A percentile compares a stretch with the other conserved stretches of the same genome.
Conservation (phyloP, 345 rosid genomes). For the Eucalyptus regnans region DNA sequence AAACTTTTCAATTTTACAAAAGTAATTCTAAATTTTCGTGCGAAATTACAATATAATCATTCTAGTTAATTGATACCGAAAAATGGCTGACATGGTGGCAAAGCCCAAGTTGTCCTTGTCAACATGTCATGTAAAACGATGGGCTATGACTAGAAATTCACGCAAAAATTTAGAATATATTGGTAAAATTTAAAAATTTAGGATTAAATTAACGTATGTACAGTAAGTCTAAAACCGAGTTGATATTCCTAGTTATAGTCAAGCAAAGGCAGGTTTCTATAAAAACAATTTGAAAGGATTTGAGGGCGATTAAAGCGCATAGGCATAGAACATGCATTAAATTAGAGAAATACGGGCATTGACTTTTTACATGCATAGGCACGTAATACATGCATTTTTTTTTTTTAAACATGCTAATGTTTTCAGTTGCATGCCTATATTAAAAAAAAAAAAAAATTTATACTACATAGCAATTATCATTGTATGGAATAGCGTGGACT, state of each 20-base stretch:
- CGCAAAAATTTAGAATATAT: accelerated
- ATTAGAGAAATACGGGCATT: too few relatives aligned
- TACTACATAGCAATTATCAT: too few relatives aligned
- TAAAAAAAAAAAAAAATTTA: too few relatives aligned
- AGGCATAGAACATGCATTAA: too few relatives aligned
- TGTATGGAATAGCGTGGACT: neutral
- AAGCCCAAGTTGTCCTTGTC: accelerated
- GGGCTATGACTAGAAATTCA: accelerated
- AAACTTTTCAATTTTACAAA: accelerated
- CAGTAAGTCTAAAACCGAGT: accelerated
- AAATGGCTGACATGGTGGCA: too few relatives aligned
- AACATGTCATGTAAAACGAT: accelerated
- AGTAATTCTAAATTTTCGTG: accelerated
- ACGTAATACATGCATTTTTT: neutral
- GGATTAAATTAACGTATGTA: too few relatives aligned
- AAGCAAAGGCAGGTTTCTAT: too few relatives aligned
- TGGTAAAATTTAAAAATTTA: accelerated
- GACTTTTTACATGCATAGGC: neutral
- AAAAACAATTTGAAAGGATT: too few relatives aligned
- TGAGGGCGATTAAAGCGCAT: too few relatives aligned
- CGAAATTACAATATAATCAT: accelerated
- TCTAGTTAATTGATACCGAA: too few relatives aligned
- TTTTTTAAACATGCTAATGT: neutral
- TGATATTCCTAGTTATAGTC: too few relatives aligned
- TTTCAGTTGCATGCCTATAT: neutral